phyloP scores from a whole-genome alignment of 208 protist genomes.

The Trypanosoma caninum region DNA sequence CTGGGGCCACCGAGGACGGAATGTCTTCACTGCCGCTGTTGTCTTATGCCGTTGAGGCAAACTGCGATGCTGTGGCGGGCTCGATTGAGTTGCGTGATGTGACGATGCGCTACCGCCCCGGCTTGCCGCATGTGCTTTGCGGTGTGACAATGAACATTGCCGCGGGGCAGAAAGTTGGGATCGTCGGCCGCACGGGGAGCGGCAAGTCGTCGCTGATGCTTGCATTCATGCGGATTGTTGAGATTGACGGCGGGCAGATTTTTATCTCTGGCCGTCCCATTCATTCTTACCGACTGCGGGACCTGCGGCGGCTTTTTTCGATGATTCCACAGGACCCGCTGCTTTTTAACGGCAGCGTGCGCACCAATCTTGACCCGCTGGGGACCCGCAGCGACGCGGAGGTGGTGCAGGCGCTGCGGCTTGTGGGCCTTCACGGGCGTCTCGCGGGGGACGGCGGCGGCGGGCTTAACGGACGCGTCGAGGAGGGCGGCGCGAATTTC shows the following conservation, averaged over 20 bases:
- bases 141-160: constrained; percentile 51
- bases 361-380: constrained; percentile 73
- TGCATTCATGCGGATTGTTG: constrained; percentile 62
- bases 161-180: constrained; percentile 68
- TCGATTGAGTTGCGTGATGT: constrained; percentile 63
- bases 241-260: constrained; percentile 38
- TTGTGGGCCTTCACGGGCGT: constrained; percentile 42
- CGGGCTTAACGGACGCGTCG: constrained; percentile 21
- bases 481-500: constrained; percentile 26
- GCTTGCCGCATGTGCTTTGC: constrained; percentile 68
- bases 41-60: not conserved
- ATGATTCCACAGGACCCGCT: constrained; percentile 82
- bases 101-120: constrained; percentile 69
- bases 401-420: constrained; percentile 31
- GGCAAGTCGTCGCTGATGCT: constrained; percentile 83
- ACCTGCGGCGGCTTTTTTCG: constrained; percentile 57
- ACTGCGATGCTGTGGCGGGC: not conserved
- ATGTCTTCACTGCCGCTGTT: not conserved
- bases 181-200: constrained; percentile 81
- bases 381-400: constrained; percentile 35
- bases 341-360: constrained; percentile 72
- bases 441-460: constrained; percentile 39
- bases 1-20: not conserved
- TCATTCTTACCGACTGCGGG: constrained; percentile 33
- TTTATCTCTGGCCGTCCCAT: constrained; percentile 36